phyloP scores from a whole-genome alignment of 768 basidiomycete species.

The Podaxis sp. region DNA sequence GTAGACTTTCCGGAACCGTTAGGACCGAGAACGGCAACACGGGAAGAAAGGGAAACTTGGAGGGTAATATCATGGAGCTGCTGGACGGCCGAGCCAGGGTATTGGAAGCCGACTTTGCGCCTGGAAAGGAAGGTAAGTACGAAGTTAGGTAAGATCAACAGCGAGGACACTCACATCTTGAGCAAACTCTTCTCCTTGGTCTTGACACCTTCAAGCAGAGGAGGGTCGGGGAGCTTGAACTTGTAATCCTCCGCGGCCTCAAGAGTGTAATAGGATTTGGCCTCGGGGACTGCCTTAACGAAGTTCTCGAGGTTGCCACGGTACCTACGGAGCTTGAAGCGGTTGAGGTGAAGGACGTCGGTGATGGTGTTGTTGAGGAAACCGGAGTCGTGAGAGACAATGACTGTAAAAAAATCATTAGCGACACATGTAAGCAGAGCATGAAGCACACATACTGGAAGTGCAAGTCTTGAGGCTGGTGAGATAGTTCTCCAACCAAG shows the following conservation, averaged over 20 bases:
- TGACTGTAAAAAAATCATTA: conserved; percentile 50
- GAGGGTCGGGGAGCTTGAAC: conserved; percentile 97
- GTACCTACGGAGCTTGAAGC: conserved; percentile 96
- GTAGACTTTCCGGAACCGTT: conserved; percentile 99
- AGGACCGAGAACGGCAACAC: conserved; percentile 97
- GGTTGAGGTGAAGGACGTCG: conserved; percentile 95
- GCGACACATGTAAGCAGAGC: background rate
- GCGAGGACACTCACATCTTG: conserved; percentile 65
- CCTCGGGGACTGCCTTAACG: conserved; percentile 93
- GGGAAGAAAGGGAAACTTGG: conserved; percentile 96
- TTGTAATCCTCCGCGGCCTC: conserved; percentile 96
- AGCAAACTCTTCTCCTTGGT: conserved; percentile 97
- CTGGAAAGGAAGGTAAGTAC: conserved; percentile 20
- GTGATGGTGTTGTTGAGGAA: conserved; percentile 99
- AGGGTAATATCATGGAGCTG: conserved; percentile 94
- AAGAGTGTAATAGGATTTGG: conserved; percentile 96
- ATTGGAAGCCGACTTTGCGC: conserved; percentile 96
- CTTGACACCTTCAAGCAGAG: conserved; percentile 98
- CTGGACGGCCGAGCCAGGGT: conserved; percentile 81
- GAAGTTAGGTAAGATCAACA: background rate
- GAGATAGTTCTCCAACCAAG: conserved; percentile 96
- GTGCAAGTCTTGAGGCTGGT: conserved; percentile 86
- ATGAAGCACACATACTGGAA: conserved; percentile 57
- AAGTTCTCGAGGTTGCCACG: conserved; percentile 94
- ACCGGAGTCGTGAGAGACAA: conserved; percentile 95